Base-by-base conservation (phyloP, 345 rosid genomes). In the Lenwebbia sp. region DNA sequence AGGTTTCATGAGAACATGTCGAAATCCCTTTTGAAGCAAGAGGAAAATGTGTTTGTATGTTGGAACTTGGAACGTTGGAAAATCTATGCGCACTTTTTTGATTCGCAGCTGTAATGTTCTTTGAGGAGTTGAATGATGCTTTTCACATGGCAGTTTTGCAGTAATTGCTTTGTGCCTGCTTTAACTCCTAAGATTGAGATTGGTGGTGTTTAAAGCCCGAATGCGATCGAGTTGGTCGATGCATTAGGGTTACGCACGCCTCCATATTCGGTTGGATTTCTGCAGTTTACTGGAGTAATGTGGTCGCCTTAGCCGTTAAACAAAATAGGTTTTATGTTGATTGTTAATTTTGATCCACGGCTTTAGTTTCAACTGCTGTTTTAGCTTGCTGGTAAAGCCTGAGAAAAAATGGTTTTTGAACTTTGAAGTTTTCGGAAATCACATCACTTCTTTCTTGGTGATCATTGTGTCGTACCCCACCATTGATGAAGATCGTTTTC, bases 141-240 rank as follows among this genome's bases (percentile, higher is more conserved):
- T 58, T 84, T 51, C 82, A 84, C 89, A 65, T 54, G 49, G 90
- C 90, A 85, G 37, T 60, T 50, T 28, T n/a, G 19, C 49, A 54
- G 12, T 10, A 85, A 52, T 55, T 90, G 89, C 88, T 23, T 54
- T 84, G 89, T 85, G 86, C 81, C 41, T 62, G 17, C 47, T 54
- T 62, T 53, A n/a, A 84, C 88, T 88, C 87, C 92, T 54, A 5
- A 87, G 37, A 85, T 19, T 82, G 78, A 84, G 26, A 5, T 22
- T 47, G 86, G 91, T 86, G 92, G 89, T 89, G 90, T 92, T 89
- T 88, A 89, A 88, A 89, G 93, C 91, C 90, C 88, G 49, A 47
- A 84, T 83, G 86, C 83, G 84, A 51, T 82, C 70, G 88, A 89
- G 40, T 21, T 12, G 2, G 78, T 55, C 85, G 83, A 83, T 52